These are phyloP conservation scores for Aquilaria yunnanensis DNA, from an alignment of 345 rosid species.

Conservation along the genomic window DNA sequence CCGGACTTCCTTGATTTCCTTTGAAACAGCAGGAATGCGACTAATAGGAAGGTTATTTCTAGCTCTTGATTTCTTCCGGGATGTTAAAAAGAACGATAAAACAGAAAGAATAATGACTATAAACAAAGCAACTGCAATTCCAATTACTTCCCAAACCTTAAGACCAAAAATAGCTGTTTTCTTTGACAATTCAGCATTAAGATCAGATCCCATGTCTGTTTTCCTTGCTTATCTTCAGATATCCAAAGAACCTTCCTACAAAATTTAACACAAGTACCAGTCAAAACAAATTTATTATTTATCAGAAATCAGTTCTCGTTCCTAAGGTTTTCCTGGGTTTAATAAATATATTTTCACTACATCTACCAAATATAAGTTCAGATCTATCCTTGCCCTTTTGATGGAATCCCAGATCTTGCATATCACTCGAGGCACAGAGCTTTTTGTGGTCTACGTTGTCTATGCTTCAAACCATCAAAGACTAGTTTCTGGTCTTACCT, in stretches of 20 bases:
- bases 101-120: constrained; percentile 65
- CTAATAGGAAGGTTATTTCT: constrained; percentile 43
- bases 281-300: constrained; percentile 4
- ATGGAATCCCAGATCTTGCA: constrained; percentile 1
- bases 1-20: constrained; percentile 89
- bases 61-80: constrained; percentile 60
- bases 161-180: constrained; percentile 63
- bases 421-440: neutral
- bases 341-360: constrained; percentile 9
- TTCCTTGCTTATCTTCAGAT: constrained; percentile 9
- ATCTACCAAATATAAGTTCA: neutral
- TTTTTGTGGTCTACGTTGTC: too few relatives aligned
- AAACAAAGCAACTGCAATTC: constrained; percentile 65
- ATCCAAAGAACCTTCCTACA: constrained; percentile 22
- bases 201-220: constrained; percentile 53
- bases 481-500: too few relatives aligned
- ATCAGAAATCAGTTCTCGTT: too few relatives aligned
- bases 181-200: constrained; percentile 61
- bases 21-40: constrained; percentile 74
- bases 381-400: neutral
- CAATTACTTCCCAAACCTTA: constrained; percentile 83
- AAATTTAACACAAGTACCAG: constrained; percentile 12
- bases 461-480: too few relatives aligned
- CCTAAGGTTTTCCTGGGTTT: neutral
- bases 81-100: constrained; percentile 63